Evolutionary conservation across 306 rosid species (phyloP), one percentile per base, ranked within the genome.

Genomic region (Sophora flavescens): DNA sequence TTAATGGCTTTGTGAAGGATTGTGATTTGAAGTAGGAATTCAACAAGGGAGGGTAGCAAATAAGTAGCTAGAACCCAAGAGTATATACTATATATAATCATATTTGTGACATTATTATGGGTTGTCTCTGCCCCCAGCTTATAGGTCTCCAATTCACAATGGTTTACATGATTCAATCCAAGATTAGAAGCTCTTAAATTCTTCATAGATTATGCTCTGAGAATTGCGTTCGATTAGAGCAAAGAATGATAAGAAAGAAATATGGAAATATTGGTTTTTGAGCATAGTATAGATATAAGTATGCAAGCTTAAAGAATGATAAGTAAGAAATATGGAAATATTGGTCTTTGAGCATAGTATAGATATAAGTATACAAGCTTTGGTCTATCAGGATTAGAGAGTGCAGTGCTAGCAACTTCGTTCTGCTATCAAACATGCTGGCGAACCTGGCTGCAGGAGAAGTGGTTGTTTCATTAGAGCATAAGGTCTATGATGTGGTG

Each of bases 371-470:
- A 82, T 77, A 79, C 85, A 14, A 63, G 82, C 18, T 78, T 78
- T 70, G 84, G 90, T 41, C 86, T 76, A 38, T 66, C 86, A 10
- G 88, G 88, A 14, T 35, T 84, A 70, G 87, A 83, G 68, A 75
- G 77, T 75, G 76, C 88, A 75, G 77, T 75, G 76, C 88, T 54
- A 52, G 81, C 74, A 70, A 69, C 70, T 86, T 84, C 68, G 78
- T 83, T 36, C 26, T 88, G 15, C 26, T 77, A 45, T 82, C 89
- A 2, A 88, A 88, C 75, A 80, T 91, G 85, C 90, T 85, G 1
- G 95, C 87, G 2, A 89, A 85, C 58, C 88, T 93, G 0, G 62
- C 93, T 0, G 79, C 84, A 0, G 95, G 87, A 63, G 93, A 88
- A 78, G 75, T 89, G 22, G 22, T 22, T 22, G 22, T 22, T 22